Conservation (phyloP, 163 green algal species). For the Scenedesmus sp. region DNA sequence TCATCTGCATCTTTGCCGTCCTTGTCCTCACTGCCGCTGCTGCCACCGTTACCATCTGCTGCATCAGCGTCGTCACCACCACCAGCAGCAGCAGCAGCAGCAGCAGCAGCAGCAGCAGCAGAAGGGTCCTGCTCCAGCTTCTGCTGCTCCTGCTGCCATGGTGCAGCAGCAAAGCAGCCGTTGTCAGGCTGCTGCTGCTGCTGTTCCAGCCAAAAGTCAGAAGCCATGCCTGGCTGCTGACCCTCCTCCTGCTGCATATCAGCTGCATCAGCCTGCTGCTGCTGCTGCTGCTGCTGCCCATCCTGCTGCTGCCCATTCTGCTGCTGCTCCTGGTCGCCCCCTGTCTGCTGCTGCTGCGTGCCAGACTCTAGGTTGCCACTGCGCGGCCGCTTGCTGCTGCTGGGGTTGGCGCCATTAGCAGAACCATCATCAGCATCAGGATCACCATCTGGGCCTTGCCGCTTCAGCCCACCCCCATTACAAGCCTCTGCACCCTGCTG, state of each 20-base stretch:
- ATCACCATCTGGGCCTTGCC: not conserved
- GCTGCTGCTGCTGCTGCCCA: not conserved
- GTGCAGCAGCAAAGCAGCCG: not conserved
- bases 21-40: not conserved
- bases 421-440: not conserved
- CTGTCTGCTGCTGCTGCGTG: not conserved
- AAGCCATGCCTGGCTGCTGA: constrained; percentile 16
- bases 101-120: not conserved
- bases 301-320: not conserved
- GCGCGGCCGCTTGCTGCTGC: constrained; percentile 14
- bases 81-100: not conserved
- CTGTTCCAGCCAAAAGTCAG: constrained; percentile 30
- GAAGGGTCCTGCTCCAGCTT: not conserved
- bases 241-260: not conserved
- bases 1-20: not conserved
- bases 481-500: not conserved
- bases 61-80: not conserved
- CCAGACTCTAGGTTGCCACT: not conserved
- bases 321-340: not conserved
- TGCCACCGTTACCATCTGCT: not conserved
- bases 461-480: not conserved
- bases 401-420: not conserved
- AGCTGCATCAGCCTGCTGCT: not conserved
- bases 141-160: constrained; percentile 10
- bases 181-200: not conserved